Conservation (phyloP, 116 monocot genomes). For the Phalaenopsis hybrid region DNA sequence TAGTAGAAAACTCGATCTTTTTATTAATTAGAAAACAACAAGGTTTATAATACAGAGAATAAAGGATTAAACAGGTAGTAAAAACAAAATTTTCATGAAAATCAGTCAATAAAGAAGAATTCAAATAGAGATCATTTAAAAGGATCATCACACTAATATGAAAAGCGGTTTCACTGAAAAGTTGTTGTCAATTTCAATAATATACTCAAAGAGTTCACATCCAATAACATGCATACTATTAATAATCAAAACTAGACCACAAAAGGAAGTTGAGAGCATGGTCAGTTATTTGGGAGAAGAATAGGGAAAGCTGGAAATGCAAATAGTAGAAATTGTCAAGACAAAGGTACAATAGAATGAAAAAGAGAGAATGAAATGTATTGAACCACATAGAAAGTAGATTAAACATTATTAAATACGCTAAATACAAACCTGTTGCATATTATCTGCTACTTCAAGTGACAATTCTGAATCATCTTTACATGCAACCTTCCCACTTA, state of each 20-base stretch:
- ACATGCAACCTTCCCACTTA: constrained; percentile 17
- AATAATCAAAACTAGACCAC: too few species aligned
- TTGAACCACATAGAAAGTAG: not conserved
- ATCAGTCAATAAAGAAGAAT: not conserved
- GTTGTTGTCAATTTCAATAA: too few species aligned
- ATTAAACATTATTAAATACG: not conserved
- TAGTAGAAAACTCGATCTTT: not conserved
- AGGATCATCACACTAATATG: too few species aligned
- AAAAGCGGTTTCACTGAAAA: too few species aligned
- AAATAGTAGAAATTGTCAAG: not conserved
- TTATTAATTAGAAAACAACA: not conserved
- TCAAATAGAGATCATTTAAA: too few species aligned
- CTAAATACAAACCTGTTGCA: constrained; percentile 34
- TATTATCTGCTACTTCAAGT: constrained; percentile 20
- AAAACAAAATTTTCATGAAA: not conserved
- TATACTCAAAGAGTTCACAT: too few species aligned
- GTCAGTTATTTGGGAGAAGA: too few species aligned
- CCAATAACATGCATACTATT: too few species aligned
- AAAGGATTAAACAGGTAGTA: not conserved
- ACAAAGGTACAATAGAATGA: not conserved
- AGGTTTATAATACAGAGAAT: not conserved
- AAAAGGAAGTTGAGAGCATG: too few species aligned
- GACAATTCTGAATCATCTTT: constrained; percentile 27
- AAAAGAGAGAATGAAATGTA: not conserved
- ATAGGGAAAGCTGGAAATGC: not conserved